Base-by-base conservation (phyloP, 768 basidiomycete species). In the Tephrocybe sp. region DNA sequence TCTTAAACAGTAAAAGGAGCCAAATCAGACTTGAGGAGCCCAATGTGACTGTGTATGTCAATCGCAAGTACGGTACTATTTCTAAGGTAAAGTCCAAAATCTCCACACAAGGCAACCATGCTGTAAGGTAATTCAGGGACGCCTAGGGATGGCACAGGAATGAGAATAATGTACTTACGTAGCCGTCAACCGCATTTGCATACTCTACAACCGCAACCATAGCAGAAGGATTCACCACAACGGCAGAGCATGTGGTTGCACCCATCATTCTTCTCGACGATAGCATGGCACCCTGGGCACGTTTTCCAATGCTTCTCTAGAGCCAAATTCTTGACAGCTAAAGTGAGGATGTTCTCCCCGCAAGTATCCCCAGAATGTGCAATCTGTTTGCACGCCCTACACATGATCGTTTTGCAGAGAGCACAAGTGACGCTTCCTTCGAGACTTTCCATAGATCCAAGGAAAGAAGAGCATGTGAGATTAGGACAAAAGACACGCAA, bases 201-300 rank as follows among this genome's bases (percentile, higher is more conserved):
- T 42, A 53, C 39, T 22, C 14, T 66, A 23, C 64, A 74, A 0
- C 79, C 79, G 58, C 87, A 89, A 9, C 81, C 49, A 59, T 88
- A 86, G 58, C 85, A 87, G 63, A 87, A 86, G 54, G 86, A 62
- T 0, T 73, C 65, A 12, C 68, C 62, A 57, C 83, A 84, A 16
- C 71, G 70, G 54, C 84, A 87, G n/a, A 74, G 79, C 66, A 87
- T 85, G 46, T 87, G 85, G 61, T 77, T 82, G 50, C 85, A 86
- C 0, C 85, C 84, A 4, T 67, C 57, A 9, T 64, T 63, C 17
- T 83, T 71, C 54, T 87, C 85, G 26, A 86, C 72, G 40, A 86
- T 70, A 5, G 73, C 67, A 13, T 66, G 58, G 57, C 85, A 87
- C 4, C 72, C 70, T 0, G 84, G 84, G 60, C 85, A 87, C 0